Percentiles rank a stretch among this genome's conserved stretches.
Evolutionary conservation across 345 rosid genomes (phyloP).

Genomic region (Populus ilicifolia): DNA sequence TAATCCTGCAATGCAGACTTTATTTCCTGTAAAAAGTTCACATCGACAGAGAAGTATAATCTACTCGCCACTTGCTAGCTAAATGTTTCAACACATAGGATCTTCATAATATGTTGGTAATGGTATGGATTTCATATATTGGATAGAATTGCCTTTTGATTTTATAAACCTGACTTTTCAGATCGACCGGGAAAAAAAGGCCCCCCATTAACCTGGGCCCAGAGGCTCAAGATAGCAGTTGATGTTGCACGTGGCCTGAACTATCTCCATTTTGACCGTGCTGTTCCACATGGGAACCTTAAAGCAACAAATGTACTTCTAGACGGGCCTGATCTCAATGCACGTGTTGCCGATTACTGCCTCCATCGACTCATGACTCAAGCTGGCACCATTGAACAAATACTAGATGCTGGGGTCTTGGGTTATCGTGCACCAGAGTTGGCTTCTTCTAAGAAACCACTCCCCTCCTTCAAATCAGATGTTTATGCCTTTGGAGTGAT

Average conservation of each 20-base stretch:
- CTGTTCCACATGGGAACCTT: constrained; percentile 92
- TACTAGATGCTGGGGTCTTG: constrained; percentile 85
- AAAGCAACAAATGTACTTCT: constrained; percentile 80
- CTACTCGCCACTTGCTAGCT: not conserved
- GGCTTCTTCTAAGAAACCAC: constrained; percentile 82
- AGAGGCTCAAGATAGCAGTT: constrained; percentile 83
- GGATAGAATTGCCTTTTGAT: constrained; percentile 1
- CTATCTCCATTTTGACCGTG: constrained; percentile 97
- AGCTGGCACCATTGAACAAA: constrained; percentile 89
- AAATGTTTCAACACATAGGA: not conserved
- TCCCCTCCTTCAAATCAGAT: constrained; percentile 90
- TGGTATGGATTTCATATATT: not conserved
- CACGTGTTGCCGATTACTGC: constrained; percentile 92
- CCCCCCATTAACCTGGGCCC: constrained; percentile 72
- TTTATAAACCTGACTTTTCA: constrained; percentile 26
- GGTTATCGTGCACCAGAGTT: constrained; percentile 96
- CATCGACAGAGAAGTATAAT: not conserved
- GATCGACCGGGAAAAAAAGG: constrained; percentile 97
- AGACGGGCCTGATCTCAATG: constrained; percentile 89
- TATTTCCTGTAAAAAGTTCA: not conserved
- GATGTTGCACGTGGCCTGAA: constrained; percentile 99
- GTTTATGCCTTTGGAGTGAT: constrained; percentile 92
- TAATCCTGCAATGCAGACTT: not conserved
- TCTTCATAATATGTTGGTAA: not conserved
- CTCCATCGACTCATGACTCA: constrained; percentile 95